Conservation (phyloP, 495 filamentous ascomycete genomes). For the Astrocystis sublimbata region DNA sequence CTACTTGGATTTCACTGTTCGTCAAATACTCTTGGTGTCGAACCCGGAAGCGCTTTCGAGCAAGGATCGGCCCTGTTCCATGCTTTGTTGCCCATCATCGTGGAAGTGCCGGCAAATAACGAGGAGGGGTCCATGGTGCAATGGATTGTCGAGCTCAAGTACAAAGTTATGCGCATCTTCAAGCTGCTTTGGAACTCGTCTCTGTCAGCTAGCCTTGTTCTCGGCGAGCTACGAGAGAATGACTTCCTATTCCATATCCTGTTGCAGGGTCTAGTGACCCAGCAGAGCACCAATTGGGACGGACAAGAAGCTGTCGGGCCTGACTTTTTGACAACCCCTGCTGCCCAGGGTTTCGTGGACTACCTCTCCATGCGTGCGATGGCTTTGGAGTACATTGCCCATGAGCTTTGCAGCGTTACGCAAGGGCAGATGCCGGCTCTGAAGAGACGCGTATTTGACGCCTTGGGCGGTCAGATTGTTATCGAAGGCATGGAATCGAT, state of each 20-base stretch:
- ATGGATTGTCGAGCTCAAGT: conserved; percentile 74
- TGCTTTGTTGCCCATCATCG: conserved; percentile 65
- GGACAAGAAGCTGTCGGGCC: conserved; percentile 48
- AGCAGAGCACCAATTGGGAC: conserved; percentile 68
- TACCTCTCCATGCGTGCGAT: conserved; percentile 73
- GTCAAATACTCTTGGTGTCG: conserved; percentile 62
- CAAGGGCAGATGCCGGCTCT: conserved; percentile 69
- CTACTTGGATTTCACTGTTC: conserved; percentile 84
- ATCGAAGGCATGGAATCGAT: conserved; percentile 62
- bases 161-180: conserved; percentile 74
- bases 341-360: conserved; percentile 65
- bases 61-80: conserved; percentile 77
- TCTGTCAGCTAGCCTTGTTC: conserved; percentile 70
- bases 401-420: conserved; percentile 77
- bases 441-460: conserved; percentile 74
- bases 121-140: conserved; percentile 60
- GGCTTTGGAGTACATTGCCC: conserved; percentile 77
- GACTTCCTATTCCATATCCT: conserved; percentile 74
- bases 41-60: conserved; percentile 64
- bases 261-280: conserved; percentile 62
- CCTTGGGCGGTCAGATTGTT: conserved; percentile 72
- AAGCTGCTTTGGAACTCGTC: conserved; percentile 80
- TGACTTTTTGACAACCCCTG: conserved; percentile 64
- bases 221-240: conserved; percentile 73
- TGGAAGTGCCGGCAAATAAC: conserved; percentile 60